Base-by-base conservation (phyloP, 805 yeast genomes). In the Starmera quercuum region DNA sequence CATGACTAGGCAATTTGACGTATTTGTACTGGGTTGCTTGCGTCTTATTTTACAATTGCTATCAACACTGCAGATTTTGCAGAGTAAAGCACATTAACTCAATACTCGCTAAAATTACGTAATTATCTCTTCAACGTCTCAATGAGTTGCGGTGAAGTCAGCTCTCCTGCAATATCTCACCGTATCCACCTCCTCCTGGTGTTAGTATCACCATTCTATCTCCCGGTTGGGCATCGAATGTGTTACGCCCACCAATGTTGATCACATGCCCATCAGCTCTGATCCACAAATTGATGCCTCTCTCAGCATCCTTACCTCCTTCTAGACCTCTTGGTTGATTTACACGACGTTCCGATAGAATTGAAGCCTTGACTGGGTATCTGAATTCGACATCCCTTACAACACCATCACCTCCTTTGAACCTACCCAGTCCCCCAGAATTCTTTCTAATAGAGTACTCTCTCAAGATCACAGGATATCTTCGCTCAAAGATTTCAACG, bases 121-220 rank as follows among this genome's bases (percentile, higher is more conserved):
- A n/a, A n/a, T n/a, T n/a, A n/a, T n/a, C n/a, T n/a, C n/a, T n/a
- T n/a, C n/a, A n/a, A n/a, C n/a, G n/a, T n/a, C n/a, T n/a, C n/a
- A n/a, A n/a, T n/a, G n/a, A n/a, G n/a, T n/a, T n/a, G n/a, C n/a
- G n/a, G n/a, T n/a, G n/a, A n/a, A n/a, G n/a, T n/a, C n/a, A n/a
- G n/a, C n/a, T n/a, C n/a, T n/a, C n/a, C n/a, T n/a, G n/a, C n/a
- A n/a, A n/a, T n/a, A n/a, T n/a, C 10, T 26, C 26, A 23, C 94
- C 94, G 54, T 66, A 83, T 0, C 87, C 95, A 29, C 92, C 95
- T 21, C 92, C 95, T 29, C 95, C 95, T 2, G 95, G 95, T 0
- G 95, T 83, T 45, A 63, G 55, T 24, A 85, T 74, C 7, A 77
- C 55, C 24, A 84, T 53, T 32, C 83, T 63, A 46, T 85, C 95